A percentile compares a stretch with the other conserved stretches of the same genome.
These are phyloP conservation scores for Fraxinus quadrangulata DNA, from an alignment of 257 asterid genomes.

Conservation along the genomic window DNA sequence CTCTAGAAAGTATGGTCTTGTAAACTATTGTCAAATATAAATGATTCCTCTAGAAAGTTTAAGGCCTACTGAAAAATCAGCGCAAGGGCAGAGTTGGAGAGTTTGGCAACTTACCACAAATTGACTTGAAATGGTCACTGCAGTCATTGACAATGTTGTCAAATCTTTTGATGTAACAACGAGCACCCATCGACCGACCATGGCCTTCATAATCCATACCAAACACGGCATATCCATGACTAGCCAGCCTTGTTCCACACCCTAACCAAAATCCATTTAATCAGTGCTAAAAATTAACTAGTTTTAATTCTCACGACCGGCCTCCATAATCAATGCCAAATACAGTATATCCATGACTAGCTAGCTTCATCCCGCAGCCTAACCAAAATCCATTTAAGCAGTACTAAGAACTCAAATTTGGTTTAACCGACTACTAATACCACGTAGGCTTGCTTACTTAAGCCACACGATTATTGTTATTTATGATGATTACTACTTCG, in stretches of 20 bases:
- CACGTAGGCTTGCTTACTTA: neutral
- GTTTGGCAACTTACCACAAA: slow-evolving; percentile 55
- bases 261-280: slow-evolving; percentile 40
- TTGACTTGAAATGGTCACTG: slow-evolving; percentile 60
- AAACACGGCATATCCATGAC: slow-evolving; percentile 72
- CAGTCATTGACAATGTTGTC: slow-evolving; percentile 75
- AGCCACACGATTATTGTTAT: slow-evolving; percentile 12
- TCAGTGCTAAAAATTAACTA: neutral
- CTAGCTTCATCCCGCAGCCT: slow-evolving; percentile 79
- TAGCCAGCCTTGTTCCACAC: slow-evolving; percentile 69
- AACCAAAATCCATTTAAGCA: slow-evolving; percentile 5
- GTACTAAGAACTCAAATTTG: slow-evolving; percentile 4
- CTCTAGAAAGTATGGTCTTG: neutral
- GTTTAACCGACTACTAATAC: neutral
- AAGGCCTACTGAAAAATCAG: neutral
- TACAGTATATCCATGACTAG: slow-evolving; percentile 71
- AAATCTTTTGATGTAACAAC: slow-evolving; percentile 79
- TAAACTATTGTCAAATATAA: no score
- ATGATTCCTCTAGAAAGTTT: neutral
- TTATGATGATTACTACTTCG: neutral
- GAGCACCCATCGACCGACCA: slow-evolving; percentile 80
- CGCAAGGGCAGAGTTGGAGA: neutral
- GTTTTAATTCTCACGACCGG: slow-evolving; percentile 14
- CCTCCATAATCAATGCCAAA: slow-evolving; percentile 94
- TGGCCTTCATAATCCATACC: slow-evolving; percentile 96